Evolutionary conservation across 306 rosid species (phyloP).

Genomic region (Corylus avellana): DNA sequence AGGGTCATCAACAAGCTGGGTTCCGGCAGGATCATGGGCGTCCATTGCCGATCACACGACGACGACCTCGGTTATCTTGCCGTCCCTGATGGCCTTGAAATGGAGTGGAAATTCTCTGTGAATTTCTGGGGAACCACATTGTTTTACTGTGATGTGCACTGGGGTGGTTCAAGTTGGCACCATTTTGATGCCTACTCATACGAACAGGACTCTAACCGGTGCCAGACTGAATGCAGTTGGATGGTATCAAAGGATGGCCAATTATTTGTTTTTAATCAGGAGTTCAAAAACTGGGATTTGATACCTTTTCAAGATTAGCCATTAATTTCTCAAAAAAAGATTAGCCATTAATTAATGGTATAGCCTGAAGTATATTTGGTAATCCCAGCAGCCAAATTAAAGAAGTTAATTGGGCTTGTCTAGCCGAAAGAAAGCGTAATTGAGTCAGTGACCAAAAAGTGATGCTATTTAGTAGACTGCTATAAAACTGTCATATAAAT

Average conservation of each 20-base stretch:
- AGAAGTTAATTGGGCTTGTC: background rate
- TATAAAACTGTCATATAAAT: too few relatives aligned
- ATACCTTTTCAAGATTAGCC: background rate
- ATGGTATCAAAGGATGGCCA: background rate
- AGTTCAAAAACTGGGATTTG: background rate
- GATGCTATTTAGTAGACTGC: background rate
- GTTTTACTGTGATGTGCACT: background rate
- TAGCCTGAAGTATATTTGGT: background rate
- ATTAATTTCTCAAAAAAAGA: too few relatives aligned
- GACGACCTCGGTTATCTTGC: background rate
- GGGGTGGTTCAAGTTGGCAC: background rate
- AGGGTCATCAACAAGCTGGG: background rate
- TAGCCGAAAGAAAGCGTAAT: too few relatives aligned
- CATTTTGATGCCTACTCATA: background rate
- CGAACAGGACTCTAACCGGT: background rate
- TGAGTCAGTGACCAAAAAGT: background rate
- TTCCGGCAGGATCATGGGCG: background rate
- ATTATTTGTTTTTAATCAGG: background rate
- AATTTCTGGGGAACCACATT: background rate
- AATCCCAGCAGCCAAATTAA: background rate
- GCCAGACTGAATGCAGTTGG: background rate
- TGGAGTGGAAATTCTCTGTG: too few relatives aligned
- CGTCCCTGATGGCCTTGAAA: background rate
- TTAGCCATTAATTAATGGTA: background rate
- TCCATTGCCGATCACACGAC: background rate